phyloP scores from a whole-genome alignment of 495 filamentous ascomycete genomes.

The Penicillium cataractarum region DNA sequence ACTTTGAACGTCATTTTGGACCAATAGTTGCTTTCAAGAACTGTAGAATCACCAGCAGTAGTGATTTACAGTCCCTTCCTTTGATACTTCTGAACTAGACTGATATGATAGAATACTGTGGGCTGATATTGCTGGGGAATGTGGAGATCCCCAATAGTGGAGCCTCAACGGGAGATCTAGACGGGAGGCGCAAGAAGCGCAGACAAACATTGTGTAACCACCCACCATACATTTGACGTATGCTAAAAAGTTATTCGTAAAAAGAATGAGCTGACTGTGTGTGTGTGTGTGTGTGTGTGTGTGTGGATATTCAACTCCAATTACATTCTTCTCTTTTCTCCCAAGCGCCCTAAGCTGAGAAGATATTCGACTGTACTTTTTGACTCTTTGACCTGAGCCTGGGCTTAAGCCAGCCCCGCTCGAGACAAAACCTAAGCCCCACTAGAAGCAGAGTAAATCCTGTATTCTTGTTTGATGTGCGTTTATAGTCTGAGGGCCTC shows the following conservation, averaged over 20 bases:
- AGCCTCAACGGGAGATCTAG: constrained; percentile 2
- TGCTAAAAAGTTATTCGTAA: no score
- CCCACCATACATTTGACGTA: no score
- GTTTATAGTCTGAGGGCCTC: not conserved
- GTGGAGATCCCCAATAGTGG: not conserved
- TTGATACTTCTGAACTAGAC: not conserved
- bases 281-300: no score
- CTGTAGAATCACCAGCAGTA: no score
- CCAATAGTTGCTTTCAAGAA: not conserved
- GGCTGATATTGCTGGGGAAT: not conserved
- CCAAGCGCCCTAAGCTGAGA: constrained; percentile 2
- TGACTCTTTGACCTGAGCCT: not conserved
- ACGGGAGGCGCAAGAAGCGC: not conserved
- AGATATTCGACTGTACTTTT: not conserved
- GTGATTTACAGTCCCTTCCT: no score
- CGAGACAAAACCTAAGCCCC: not conserved
- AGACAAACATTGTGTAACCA: not conserved
- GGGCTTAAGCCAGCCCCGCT: constrained; percentile 1
- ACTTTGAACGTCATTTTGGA: not conserved
- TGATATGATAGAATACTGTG: not conserved
- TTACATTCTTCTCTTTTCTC: not conserved
- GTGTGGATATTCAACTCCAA: not conserved
- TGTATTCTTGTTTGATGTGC: not conserved
- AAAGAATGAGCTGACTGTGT: no score
- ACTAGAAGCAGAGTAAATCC: not conserved